These are phyloP conservation scores for Oryza glumipatula DNA, from an alignment of 176 grass and related monocot species.

Conservation along the genomic window DNA sequence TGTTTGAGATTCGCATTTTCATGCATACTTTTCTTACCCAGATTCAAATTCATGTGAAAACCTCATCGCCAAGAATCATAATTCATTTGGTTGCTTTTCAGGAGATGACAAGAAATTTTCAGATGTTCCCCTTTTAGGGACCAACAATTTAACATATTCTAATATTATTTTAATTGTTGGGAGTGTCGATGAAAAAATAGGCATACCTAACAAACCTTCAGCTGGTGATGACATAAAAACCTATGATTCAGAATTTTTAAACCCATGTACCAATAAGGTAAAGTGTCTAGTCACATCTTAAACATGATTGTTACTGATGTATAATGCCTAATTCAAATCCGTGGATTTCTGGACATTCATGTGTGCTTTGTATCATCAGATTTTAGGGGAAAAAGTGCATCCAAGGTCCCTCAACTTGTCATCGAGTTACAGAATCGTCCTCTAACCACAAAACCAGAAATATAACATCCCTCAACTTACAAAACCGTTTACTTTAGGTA, in stretches of 20 bases:
- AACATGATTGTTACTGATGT: no score
- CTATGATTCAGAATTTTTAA: constrained; percentile 15
- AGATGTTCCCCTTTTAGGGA: constrained; percentile 20
- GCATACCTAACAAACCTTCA: constrained; percentile 27
- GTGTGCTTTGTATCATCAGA: no score
- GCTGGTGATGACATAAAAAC: constrained; percentile 24
- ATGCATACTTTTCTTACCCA: constrained; percentile 21
- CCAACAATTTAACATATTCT: constrained; percentile 40
- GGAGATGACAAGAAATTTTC: constrained; percentile 26
- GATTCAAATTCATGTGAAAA: constrained; percentile 24
- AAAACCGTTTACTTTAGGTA: no score
- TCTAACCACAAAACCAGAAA: no score
- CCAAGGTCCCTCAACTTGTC: no score
- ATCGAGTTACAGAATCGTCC: no score
- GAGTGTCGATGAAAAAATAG: constrained; percentile 28
- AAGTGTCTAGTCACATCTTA: no score
- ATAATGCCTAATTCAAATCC: no score
- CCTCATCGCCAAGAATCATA: constrained; percentile 10
- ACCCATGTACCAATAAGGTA: constrained; percentile 33
- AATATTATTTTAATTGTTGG: constrained; percentile 42
- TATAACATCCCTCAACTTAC: no score
- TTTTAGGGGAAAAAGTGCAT: no score
- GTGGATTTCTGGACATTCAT: no score
- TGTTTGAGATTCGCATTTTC: not conserved
- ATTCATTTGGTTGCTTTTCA: not conserved